These are phyloP conservation scores for Haplosporangium sp. DNA, from an alignment of 371 early-diverging fungal species.

Conservation along the genomic window DNA sequence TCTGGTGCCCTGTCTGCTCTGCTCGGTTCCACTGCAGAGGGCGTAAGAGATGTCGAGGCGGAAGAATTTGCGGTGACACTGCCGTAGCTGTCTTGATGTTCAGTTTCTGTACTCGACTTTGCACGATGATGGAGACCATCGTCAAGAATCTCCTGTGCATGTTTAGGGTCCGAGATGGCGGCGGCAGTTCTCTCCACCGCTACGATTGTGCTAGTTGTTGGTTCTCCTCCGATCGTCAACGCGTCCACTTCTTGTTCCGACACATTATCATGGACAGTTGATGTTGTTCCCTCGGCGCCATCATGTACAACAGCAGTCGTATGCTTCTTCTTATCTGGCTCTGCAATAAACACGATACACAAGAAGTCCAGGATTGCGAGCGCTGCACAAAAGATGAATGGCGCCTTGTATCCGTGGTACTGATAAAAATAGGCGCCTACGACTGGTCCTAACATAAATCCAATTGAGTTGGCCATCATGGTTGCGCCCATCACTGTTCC, in stretches of 20 bases:
- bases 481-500: constrained; percentile 85
- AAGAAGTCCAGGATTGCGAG: constrained; percentile 77
- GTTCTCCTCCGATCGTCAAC: constrained; percentile 16
- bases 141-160: constrained; percentile 41
- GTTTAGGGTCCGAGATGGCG: constrained; percentile 28
- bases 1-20: not conserved
- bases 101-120: not conserved
- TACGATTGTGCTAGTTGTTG: constrained; percentile 24
- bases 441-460: constrained; percentile 82
- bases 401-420: constrained; percentile 73
- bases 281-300: not conserved
- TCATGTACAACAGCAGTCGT: constrained; percentile 18
- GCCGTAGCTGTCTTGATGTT: constrained; percentile 9
- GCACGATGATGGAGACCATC: constrained; percentile 24
- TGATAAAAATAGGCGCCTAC: constrained; percentile 81
- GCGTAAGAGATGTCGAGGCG: constrained; percentile 10
- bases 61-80: constrained; percentile 2
- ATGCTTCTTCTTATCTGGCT: constrained; percentile 57
- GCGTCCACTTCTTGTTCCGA: constrained; percentile 35
- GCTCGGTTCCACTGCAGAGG: not conserved
- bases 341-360: constrained; percentile 70
- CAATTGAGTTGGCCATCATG: constrained; percentile 75
- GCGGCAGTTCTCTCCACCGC: constrained; percentile 28
- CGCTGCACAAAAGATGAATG: constrained; percentile 79
- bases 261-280: not conserved